These are phyloP conservation scores for Dentipellis fragilis DNA, from an alignment of 768 basidiomycete genomes.

Conservation along the genomic window DNA sequence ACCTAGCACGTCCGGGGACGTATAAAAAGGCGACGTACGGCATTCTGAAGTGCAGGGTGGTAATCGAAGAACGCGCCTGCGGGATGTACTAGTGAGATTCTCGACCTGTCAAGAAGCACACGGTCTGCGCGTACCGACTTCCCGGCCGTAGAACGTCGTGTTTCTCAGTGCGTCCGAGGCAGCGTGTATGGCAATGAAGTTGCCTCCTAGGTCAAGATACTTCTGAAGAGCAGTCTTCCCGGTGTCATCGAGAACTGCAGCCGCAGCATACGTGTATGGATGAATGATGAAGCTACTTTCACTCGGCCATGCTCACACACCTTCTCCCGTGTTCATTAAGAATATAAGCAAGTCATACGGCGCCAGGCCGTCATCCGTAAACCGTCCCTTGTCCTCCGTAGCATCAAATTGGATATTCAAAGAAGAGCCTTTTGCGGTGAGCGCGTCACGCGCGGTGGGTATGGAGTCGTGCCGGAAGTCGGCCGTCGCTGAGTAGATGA, in stretches of 20 bases:
- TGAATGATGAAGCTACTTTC: too few species aligned
- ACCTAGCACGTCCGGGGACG: not conserved
- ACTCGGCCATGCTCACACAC: conserved; percentile 16
- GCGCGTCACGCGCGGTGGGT: conserved; percentile 34
- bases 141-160: conserved; percentile 29
- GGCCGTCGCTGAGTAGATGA: conserved; percentile 31
- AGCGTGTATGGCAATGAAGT: conserved; percentile 35
- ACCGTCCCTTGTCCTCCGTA: conserved; percentile 32
- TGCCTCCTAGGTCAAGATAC: conserved; percentile 35
- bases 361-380: conserved; percentile 29
- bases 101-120: not conserved
- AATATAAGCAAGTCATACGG: conserved; percentile 37
- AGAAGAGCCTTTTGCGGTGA: conserved; percentile 19
- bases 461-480: conserved; percentile 43
- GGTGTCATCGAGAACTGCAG: conserved; percentile 29
- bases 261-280: not conserved
- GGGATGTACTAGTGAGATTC: not conserved
- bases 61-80: conserved; percentile 37
- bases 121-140: conserved; percentile 23
- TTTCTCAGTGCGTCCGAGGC: conserved; percentile 33
- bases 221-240: conserved; percentile 31
- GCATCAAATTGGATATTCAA: conserved; percentile 31
- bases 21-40: conserved; percentile 22
- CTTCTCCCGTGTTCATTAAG: conserved; percentile 34
- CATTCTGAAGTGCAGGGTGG: conserved; percentile 33